Evolutionary conservation across 768 basidiomycete genomes (phyloP).

Genomic region (Gymnopilus dilepis): DNA sequence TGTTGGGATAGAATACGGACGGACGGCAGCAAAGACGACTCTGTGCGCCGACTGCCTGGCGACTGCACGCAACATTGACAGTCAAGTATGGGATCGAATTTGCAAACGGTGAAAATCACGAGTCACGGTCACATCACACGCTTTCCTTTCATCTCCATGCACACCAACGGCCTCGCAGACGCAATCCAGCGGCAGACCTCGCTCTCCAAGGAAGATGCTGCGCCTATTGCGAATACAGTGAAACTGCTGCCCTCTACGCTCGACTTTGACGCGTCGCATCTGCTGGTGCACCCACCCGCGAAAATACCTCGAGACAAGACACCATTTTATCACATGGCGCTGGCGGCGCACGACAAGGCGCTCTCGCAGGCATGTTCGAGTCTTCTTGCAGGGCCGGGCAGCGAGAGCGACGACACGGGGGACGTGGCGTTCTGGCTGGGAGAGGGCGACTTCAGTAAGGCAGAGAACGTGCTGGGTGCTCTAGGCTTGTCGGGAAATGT

Average conservation of each 20-base stretch:
- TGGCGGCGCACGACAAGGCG: slow-evolving; percentile 45
- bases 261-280: slow-evolving; percentile 17
- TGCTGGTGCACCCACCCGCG: slow-evolving; percentile 24
- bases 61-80: slow-evolving; percentile 23
- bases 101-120: neutral
- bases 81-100: neutral
- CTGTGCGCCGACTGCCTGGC: slow-evolving; percentile 10
- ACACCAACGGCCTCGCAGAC: neutral
- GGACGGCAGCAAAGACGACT: slow-evolving; percentile 12
- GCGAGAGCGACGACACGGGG: slow-evolving; percentile 61
- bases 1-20: slow-evolving; percentile 26
- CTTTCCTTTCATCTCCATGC: slow-evolving; percentile 1
- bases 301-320: slow-evolving; percentile 1
- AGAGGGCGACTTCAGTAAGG: slow-evolving; percentile 37
- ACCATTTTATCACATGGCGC: slow-evolving; percentile 41
- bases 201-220: neutral
- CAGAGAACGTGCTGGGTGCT: slow-evolving; percentile 25
- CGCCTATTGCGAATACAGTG: slow-evolving; percentile 19
- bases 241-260: slow-evolving; percentile 11
- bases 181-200: slow-evolving; percentile 1
- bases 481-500: slow-evolving; percentile 24
- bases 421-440: slow-evolving; percentile 62
- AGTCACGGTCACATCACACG: slow-evolving; percentile 15
- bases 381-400: slow-evolving; percentile 55
- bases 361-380: slow-evolving; percentile 50